Evolutionary conservation across 306 rosid genomes (phyloP).

Genomic region (Morella rubra): DNA sequence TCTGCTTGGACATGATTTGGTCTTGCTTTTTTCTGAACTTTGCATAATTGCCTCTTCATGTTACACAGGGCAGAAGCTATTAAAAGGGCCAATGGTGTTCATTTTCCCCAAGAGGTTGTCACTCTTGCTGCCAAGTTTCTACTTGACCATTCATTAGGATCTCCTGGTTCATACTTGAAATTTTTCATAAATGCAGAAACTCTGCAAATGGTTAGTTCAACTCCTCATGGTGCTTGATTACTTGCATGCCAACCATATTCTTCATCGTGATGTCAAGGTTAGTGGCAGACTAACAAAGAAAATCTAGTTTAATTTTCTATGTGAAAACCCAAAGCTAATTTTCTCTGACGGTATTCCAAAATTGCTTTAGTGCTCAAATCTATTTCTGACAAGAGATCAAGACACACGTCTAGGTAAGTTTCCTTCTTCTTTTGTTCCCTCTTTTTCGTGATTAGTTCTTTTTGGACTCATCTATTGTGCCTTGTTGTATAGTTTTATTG

Average conservation of each 20-base stretch:
- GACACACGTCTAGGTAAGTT: constrained; percentile 91
- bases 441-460: not conserved
- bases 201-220: constrained; percentile 59
- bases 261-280: constrained; percentile 70
- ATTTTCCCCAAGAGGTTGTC: constrained; percentile 59
- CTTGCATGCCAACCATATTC: constrained; percentile 57
- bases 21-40: constrained; percentile 13
- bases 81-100: constrained; percentile 41
- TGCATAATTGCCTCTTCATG: constrained; percentile 8
- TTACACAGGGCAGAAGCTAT: constrained; percentile 55
- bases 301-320: not conserved
- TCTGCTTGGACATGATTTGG: not conserved
- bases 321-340: constrained; percentile 10
- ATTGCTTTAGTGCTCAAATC: constrained; percentile 84
- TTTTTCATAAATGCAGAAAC: constrained; percentile 40
- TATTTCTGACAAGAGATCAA: constrained; percentile 90
- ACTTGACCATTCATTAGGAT: no score
- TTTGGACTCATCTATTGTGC: not conserved
- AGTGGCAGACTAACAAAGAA: constrained; percentile 9
- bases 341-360: constrained; percentile 37
- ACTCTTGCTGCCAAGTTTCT: not conserved
- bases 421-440: constrained; percentile 19
- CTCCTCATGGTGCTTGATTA: constrained; percentile 61
- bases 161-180: constrained; percentile 6
- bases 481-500: no score